These are phyloP conservation scores for Fusarium sp. DNA, from an alignment of 2,329 filamentous ascomycete species.

Conservation along the genomic window DNA sequence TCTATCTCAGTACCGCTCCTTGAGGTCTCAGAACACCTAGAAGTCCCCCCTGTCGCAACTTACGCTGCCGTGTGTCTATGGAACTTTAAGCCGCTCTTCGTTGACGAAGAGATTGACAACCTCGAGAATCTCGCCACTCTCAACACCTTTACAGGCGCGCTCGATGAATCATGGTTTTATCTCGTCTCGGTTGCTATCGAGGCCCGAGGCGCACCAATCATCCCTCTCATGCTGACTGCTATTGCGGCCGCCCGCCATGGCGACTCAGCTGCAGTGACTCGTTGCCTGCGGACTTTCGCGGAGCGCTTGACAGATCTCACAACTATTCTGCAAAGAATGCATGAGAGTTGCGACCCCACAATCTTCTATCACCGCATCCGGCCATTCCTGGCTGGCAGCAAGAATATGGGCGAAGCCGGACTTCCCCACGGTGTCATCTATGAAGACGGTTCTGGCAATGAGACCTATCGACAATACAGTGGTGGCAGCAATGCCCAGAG, in stretches of 20 bases:
- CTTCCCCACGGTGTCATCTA: slow-evolving; percentile 91
- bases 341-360: slow-evolving; percentile 93
- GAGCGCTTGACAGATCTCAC: slow-evolving; percentile 91
- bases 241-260: slow-evolving; percentile 83
- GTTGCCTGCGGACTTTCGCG: slow-evolving; percentile 85
- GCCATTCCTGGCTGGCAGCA: slow-evolving; percentile 95
- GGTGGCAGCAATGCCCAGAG: slow-evolving; percentile 98
- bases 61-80: slow-evolving; percentile 94
- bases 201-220: slow-evolving; percentile 87
- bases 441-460: slow-evolving; percentile 80
- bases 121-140: slow-evolving; percentile 91
- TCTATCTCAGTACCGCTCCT: slow-evolving; percentile 88
- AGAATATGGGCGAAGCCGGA: slow-evolving; percentile 97
- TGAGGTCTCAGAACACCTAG: slow-evolving; percentile 81
- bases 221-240: slow-evolving; percentile 90
- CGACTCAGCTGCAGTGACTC: slow-evolving; percentile 80
- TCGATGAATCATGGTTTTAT: slow-evolving; percentile 99
- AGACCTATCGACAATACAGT: slow-evolving; percentile 85
- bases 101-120: slow-evolving; percentile 84
- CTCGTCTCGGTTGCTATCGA: slow-evolving; percentile 96
- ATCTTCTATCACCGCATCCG: slow-evolving; percentile 97
- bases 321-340: slow-evolving; percentile 86
- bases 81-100: slow-evolving; percentile 96
- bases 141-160: slow-evolving; percentile 91
- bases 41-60: slow-evolving; percentile 92